phyloP scores from a whole-genome alignment of 1,284 basidiomycete species.

The Trametes hirsuta region DNA sequence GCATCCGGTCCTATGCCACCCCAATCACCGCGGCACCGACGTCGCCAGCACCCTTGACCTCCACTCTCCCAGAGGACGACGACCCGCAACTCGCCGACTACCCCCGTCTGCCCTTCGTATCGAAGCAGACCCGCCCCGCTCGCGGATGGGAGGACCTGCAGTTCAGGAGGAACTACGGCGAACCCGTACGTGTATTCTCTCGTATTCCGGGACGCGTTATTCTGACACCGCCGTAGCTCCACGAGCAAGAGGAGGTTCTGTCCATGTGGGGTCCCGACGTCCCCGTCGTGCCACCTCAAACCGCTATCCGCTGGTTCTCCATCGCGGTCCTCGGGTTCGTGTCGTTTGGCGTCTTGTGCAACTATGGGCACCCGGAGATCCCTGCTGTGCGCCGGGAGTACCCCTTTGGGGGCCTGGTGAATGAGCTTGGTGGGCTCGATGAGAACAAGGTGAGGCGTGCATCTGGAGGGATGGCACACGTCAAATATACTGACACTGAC shows the following conservation, averaged over 20 bases:
- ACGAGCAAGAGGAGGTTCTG: constrained; percentile 82
- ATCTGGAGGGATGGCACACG: neutral
- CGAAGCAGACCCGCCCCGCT: constrained; percentile 68
- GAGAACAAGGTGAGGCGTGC: constrained; percentile 65
- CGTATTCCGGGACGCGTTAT: neutral
- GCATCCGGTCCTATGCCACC: constrained; percentile 31
- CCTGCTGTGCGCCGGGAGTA: constrained; percentile 71
- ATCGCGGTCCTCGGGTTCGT: constrained; percentile 65
- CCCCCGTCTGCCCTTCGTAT: constrained; percentile 75
- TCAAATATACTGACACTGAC: constrained; percentile 1
- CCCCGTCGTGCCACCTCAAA: constrained; percentile 56
- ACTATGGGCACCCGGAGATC: constrained; percentile 56
- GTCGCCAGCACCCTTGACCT: constrained; percentile 16
- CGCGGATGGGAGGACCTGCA: constrained; percentile 84
- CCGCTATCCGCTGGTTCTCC: constrained; percentile 65
- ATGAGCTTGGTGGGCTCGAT: constrained; percentile 73
- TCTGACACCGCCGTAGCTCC: constrained; percentile 43
- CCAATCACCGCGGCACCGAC: constrained; percentile 17
- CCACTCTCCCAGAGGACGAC: constrained; percentile 38
- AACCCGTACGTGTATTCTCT: constrained; percentile 59
- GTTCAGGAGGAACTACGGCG: constrained; percentile 85
- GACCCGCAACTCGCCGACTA: constrained; percentile 78
- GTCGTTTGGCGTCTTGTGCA: constrained; percentile 58
- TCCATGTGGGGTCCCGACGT: constrained; percentile 91
- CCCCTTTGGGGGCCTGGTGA: constrained; percentile 71